phyloP scores from a whole-genome alignment of 345 rosid genomes.

The Eucalyptus sp. region DNA sequence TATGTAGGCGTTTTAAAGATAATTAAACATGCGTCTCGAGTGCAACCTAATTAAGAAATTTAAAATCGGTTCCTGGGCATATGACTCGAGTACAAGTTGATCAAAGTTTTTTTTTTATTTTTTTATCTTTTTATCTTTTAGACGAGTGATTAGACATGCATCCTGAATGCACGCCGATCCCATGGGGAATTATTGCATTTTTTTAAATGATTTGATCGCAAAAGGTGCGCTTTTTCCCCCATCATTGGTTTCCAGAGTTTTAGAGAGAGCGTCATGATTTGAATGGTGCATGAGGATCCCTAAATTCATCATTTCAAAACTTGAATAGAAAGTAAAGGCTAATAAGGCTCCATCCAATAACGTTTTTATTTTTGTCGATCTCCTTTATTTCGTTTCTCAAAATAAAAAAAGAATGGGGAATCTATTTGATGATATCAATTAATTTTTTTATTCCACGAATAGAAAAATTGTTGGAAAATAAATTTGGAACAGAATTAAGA shows the following conservation, averaged over 20 bases:
- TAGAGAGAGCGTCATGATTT: not conserved
- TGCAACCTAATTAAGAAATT: not conserved
- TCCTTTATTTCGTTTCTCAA: fast-evolving
- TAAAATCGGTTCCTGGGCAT: not conserved
- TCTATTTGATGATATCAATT: fast-evolving
- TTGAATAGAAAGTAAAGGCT: not conserved
- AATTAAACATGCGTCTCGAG: not conserved
- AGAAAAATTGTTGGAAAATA: too few species aligned
- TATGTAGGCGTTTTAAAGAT: not conserved
- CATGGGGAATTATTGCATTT: not conserved
- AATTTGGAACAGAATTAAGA: fast-evolving
- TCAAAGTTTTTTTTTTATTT: not conserved
- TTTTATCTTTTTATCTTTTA: not conserved
- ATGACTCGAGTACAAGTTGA: not conserved
- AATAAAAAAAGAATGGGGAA: too few species aligned
- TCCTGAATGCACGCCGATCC: not conserved
- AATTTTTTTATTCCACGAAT: fast-evolving
- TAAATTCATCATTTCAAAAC: not conserved
- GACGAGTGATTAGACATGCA: not conserved
- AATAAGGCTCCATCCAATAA: not conserved
- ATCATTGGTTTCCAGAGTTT: not conserved
- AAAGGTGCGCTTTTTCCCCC: not conserved
- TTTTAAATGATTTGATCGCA: not conserved
- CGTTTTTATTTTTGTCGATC: fast-evolving
- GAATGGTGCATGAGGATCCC: not conserved